phyloP scores from a whole-genome alignment of 805 yeast species.

The Cyberlindnera mycetangii region DNA sequence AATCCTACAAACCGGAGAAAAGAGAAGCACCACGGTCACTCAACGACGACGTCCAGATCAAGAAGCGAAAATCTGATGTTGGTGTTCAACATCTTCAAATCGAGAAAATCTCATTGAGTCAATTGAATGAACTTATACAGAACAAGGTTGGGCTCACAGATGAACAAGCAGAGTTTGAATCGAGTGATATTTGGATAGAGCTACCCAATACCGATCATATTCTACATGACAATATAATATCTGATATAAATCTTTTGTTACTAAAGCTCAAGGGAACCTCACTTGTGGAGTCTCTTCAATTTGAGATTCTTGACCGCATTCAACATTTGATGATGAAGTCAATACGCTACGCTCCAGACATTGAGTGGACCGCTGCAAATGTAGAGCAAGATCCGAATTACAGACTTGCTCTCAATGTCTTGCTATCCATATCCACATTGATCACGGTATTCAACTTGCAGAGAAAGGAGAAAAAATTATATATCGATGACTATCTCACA shows the following conservation, averaged over 20 bases:
- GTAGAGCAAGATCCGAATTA: conserved; percentile 3
- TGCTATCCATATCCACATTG: conserved; percentile 29
- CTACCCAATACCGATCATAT: conserved; percentile 21
- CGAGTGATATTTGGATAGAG: conserved; percentile 27
- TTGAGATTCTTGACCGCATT: conserved; percentile 32
- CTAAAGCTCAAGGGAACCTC: conserved; percentile 17
- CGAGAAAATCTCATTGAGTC: conserved; percentile 12
- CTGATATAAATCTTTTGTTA: conserved; percentile 24
- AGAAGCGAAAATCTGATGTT: conserved; percentile 21
- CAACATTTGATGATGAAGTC: conserved; percentile 32
- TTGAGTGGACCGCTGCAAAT: conserved; percentile 19
- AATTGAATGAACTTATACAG: conserved; percentile 11
- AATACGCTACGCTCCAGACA: conserved; percentile 24
- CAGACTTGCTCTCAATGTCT: conserved; percentile 10
- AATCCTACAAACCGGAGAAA: not conserved
- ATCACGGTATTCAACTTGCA: conserved; percentile 40
- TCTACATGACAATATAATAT: conserved; percentile 21
- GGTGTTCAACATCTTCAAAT: conserved; percentile 18
- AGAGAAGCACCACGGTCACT: not conserved
- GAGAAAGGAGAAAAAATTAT: conserved; percentile 41
- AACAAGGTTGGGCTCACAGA: conserved; percentile 25
- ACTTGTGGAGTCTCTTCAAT: conserved; percentile 16
- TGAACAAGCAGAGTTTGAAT: conserved; percentile 26
- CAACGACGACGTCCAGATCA: conserved; percentile 1
- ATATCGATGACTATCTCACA: conserved; percentile 42